Conservation (phyloP, 2,329 filamentous ascomycete genomes). For the Graphilbum ipis-grandicollis region DNA sequence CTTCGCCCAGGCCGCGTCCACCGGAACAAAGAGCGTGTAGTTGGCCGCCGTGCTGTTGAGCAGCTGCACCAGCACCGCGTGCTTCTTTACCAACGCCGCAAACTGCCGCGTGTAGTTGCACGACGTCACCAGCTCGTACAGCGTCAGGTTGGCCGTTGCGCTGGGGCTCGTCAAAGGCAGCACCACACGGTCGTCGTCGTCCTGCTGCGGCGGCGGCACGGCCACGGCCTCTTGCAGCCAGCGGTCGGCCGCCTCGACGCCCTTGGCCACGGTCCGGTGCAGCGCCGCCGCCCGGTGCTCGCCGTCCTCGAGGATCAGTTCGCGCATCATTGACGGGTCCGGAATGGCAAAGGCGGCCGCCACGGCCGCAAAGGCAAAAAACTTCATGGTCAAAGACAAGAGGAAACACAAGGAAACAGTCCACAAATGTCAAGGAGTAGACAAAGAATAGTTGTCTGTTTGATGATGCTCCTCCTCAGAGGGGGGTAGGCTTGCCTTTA, state of each 20-base stretch:
- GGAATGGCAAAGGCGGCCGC: conserved; percentile 11
- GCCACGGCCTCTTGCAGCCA: conserved; percentile 4
- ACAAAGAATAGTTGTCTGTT: no score
- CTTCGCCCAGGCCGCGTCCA: conserved; percentile 56
- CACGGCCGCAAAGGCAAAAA: conserved; percentile 8
- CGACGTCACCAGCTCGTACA: conserved; percentile 63
- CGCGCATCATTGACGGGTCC: conserved; percentile 5
- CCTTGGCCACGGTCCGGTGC: conserved; percentile 3
- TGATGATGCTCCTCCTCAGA: no score
- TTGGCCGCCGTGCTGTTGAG: conserved; percentile 62
- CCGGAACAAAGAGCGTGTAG: conserved; percentile 68
- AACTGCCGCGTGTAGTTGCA: conserved; percentile 66
- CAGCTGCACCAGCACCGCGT: conserved; percentile 50
- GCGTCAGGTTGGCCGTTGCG: conserved; percentile 42
- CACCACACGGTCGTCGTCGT: neutral
- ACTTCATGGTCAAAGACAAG: conserved; percentile 10
- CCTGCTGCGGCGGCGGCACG: neutral
- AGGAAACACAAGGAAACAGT: no score
- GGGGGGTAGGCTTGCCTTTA: no score
- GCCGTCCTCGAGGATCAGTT: conserved; percentile 9
- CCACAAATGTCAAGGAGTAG: no score
- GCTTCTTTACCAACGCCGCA: conserved; percentile 55
- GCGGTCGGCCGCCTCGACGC: conserved; percentile 6
- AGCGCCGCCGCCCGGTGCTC: neutral
- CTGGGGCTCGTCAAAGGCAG: neutral